Base-by-base conservation (phyloP, 352 stramenopile species). In the Phytophthora hybrid region DNA sequence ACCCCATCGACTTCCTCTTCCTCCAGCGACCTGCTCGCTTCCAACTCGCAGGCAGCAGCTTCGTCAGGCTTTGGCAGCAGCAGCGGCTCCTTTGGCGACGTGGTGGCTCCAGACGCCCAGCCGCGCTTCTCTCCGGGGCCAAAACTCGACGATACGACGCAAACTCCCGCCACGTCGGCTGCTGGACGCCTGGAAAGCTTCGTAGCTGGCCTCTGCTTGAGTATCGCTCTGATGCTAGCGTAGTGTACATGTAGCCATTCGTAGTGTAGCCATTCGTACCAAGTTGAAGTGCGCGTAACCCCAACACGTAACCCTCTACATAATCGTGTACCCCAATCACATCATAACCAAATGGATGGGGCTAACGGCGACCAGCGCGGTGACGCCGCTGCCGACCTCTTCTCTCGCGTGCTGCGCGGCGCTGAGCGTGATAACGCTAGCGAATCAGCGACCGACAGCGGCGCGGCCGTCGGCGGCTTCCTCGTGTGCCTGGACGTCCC, bases 401-500 rank as follows among this genome's bases (percentile, higher is more conserved):
- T 87, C 69, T 70, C 74, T 21, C 78, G 80, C 67, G 78, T 77
- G 44, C 76, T 88, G 52, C 68, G 51, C 0, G 64, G 56, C 52
- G 31, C 58, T 13, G 61, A 81, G 32, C 44, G 63, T 14, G 34
- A 55, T 18, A 51, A 32, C 8, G 7, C 18, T n/a, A 59, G 7
- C 11, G 13, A 49, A 32, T 21, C 51, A 55, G 13, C n/a, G 56
- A 14, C 3, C 31, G 34, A 18, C 21, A 52, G 11, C 18, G 37
- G 39, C 19, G 53, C 51, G 46, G 73, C 66, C 19, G 29, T 89
- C 31, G 87, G 89, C 44, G 88, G 88, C 51, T 93, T 93, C 56
- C 73, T 97, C 39, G 88, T 97, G 66, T 97, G 90, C 73, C 76
- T 97, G 37, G 86, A 94, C 47, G 88, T 97, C n/a, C 90, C 90